A percentile compares a stretch with the other conserved stretches of the same genome.
phyloP scores from a whole-genome alignment of 345 rosid species.

The Citropsis articulata region DNA sequence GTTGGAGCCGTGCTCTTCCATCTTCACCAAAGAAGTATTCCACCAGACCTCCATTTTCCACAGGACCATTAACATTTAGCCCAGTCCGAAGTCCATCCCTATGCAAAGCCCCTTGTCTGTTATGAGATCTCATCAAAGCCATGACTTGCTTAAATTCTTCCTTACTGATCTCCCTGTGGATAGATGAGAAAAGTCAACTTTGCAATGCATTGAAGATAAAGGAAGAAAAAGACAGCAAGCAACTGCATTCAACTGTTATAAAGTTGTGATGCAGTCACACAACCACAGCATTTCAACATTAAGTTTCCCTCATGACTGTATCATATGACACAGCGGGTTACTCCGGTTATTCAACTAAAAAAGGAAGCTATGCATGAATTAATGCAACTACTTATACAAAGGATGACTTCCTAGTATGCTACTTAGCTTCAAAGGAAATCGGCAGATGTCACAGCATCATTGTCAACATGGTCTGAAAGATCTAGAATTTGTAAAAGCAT shows the following conservation, averaged over 20 bases:
- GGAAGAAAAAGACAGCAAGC: slow-evolving; percentile 23
- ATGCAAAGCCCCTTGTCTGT: slow-evolving; percentile 74
- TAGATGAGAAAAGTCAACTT: slow-evolving; percentile 13
- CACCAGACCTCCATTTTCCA: slow-evolving; percentile 82
- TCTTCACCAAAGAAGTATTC: slow-evolving; percentile 85
- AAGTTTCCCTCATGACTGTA: not conserved
- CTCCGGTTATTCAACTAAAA: not conserved
- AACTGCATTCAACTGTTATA: not conserved
- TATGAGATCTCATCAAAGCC: slow-evolving; percentile 81
- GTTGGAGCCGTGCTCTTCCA: slow-evolving; percentile 59
- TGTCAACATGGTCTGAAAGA: not conserved
- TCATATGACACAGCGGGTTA: not conserved
- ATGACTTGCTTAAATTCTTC: slow-evolving; percentile 93
- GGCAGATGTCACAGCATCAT: not conserved
- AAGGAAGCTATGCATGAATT: not conserved
- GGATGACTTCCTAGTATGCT: not conserved
- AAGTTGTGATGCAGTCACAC: not conserved
- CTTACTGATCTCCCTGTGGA: slow-evolving; percentile 68
- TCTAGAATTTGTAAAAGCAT: not conserved
- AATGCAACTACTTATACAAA: not conserved
- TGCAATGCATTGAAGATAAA: slow-evolving; percentile 9
- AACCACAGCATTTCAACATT: not conserved
- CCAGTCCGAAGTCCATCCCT: slow-evolving; percentile 71
- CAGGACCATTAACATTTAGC: slow-evolving; percentile 57
- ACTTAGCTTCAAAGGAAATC: not conserved